Evolutionary conservation across 2,329 filamentous ascomycete genomes (phyloP).

Genomic region (Decorospora gaudefroyi): DNA sequence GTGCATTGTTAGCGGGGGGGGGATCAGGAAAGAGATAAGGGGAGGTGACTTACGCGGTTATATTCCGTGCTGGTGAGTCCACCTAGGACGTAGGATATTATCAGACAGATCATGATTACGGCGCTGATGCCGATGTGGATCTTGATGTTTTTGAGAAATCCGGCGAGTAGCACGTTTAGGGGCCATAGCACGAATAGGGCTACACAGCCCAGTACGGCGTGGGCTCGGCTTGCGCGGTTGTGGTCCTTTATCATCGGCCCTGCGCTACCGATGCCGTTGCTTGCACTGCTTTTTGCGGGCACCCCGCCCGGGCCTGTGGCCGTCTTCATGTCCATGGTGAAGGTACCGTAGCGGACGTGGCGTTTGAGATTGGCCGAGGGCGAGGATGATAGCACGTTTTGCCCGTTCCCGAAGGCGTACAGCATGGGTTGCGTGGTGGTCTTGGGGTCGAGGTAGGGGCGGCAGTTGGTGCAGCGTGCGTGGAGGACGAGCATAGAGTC

Average conservation of each 20-base stretch:
- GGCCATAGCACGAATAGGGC: slow-evolving; percentile 42
- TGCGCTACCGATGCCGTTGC: slow-evolving; percentile 32
- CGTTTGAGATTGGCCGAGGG: slow-evolving; percentile 43
- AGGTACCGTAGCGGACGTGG: slow-evolving; percentile 48
- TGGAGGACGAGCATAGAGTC: slow-evolving; percentile 47
- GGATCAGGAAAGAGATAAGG: neutral
- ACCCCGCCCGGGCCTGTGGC: slow-evolving; percentile 46
- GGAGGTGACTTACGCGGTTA: slow-evolving; percentile 44
- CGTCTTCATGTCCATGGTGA: slow-evolving; percentile 49
- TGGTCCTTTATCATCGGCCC: slow-evolving; percentile 31
- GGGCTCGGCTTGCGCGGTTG: slow-evolving; percentile 37
- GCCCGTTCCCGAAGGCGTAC: slow-evolving; percentile 49
- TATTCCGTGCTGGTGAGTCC: slow-evolving; percentile 49
- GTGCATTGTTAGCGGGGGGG: neutral
- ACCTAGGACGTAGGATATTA: slow-evolving; percentile 49
- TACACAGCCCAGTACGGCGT: slow-evolving; percentile 40
- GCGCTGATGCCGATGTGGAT: slow-evolving; percentile 51
- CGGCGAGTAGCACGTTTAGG: slow-evolving; percentile 44
- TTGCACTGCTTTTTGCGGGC: slow-evolving; percentile 29
- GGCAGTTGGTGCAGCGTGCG: slow-evolving; percentile 49
- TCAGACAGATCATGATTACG: slow-evolving; percentile 45
- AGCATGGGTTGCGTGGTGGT: slow-evolving; percentile 47
- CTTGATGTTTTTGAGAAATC: slow-evolving; percentile 48
- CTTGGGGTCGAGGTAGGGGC: slow-evolving; percentile 41
- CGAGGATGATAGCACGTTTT: slow-evolving; percentile 35